Base-by-base conservation (phyloP, 2,329 filamentous ascomycete genomes). In the Ceratocystis alfenasii region DNA sequence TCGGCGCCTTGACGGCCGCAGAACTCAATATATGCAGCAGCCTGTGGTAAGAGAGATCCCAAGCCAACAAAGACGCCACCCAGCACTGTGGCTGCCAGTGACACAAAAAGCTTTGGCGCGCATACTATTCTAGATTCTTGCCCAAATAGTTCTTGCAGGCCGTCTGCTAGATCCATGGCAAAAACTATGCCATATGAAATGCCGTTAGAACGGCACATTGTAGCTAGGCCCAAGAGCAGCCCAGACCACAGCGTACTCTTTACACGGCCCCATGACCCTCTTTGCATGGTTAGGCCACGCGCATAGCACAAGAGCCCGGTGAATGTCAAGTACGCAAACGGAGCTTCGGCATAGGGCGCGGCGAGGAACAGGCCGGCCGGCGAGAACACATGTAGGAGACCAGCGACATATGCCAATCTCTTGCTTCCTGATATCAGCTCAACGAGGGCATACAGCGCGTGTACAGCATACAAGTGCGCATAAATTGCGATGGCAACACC, bases 291-390 rank as follows among this genome's bases (percentile, higher is more conserved):
- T 80, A 78, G 1, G 0, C 55, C 59, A n/a, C 53, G 57, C n/a
- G 83, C 82, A 73, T 93, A 94, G 61, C 87, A 74, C 36, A 88
- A 80, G 71, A 85, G 86, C 0, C 90, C 94, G 0, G 80, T 70
- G 71, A 96, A 89, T 50, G 88, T 88, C 44, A 96, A 78, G 25
- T 89, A 78, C 0, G 93, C 86, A 74, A 91, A 96, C 0, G 87
- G 74, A 69, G 88, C 85, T 76, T 99, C 94, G 8, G 85, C 82
- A 74, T 94, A 95, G 0, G 93, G 90, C 0, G 92, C 87, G 0
- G 88, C 92, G 20, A 99, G 82, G 73, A 99, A 97, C 1, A 96
- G 76, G 0, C 93, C 93, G 0, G 89, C 94, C 0, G 94, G 93
- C 0, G 89, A 94, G 62, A 97, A 72, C 65, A 95, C 81, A 74